Evolutionary conservation across 225 moss, liverwort and hornwort species (phyloP).

Genomic region (Climacium dendroides): DNA sequence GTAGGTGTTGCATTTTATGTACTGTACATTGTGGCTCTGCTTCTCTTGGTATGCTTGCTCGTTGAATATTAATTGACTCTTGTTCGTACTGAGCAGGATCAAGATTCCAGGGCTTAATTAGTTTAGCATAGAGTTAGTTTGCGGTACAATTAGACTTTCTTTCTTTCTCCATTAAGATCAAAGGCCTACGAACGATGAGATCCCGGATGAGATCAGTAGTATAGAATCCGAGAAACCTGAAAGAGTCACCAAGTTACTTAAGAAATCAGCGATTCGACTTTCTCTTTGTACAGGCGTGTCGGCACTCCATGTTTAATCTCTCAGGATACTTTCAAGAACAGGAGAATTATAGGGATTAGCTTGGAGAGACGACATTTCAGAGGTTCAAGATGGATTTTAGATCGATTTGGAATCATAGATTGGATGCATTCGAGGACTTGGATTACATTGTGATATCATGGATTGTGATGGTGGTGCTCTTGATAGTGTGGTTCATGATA

Average conservation of each 20-base stretch:
- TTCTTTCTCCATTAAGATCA: neutral
- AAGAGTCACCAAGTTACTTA: neutral
- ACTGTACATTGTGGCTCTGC: neutral
- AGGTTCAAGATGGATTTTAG: neutral
- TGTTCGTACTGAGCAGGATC: neutral
- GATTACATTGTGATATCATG: neutral
- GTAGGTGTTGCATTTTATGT: neutral
- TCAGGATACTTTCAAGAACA: neutral
- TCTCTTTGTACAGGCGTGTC: neutral
- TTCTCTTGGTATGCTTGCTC: neutral
- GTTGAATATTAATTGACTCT: neutral
- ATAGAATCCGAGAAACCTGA: neutral
- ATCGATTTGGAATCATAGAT: neutral
- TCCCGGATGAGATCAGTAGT: neutral
- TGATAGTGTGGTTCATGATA: neutral
- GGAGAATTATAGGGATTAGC: neutral
- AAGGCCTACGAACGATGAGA: neutral
- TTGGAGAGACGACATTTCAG: neutral
- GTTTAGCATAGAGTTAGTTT: neutral
- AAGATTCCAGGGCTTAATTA: neutral
- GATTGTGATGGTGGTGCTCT: neutral
- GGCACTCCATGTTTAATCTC: neutral
- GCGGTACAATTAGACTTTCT: neutral
- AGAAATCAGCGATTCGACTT: neutral
- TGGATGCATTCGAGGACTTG: neutral